These are phyloP conservation scores for Mycosphaerella arachidis DNA, from an alignment of 2,329 filamentous ascomycete species.

Conservation along the genomic window DNA sequence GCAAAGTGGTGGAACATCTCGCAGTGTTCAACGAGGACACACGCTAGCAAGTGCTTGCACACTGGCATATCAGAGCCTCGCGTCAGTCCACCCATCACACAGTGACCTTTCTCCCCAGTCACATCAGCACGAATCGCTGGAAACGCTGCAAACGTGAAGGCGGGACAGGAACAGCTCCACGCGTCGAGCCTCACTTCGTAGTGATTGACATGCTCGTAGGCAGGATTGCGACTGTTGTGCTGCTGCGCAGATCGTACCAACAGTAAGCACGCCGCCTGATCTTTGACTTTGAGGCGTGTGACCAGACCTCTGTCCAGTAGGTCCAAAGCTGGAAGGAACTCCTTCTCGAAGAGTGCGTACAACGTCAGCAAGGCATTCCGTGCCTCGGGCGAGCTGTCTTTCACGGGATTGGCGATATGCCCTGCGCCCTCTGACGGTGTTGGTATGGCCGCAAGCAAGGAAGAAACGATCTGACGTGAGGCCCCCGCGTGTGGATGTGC, in stretches of 20 bases:
- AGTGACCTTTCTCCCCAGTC: not conserved
- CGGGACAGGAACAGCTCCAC: conserved; percentile 89
- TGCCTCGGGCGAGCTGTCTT: conserved; percentile 21
- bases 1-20: conserved; percentile 55
- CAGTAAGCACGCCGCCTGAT: conserved; percentile 37
- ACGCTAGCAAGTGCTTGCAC: conserved; percentile 90
- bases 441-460: conserved; percentile 27
- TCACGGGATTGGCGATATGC: conserved; percentile 42
- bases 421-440: conserved; percentile 20
- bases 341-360: conserved; percentile 77
- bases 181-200: conserved; percentile 70
- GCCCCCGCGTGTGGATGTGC: not conserved
- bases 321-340: conserved; percentile 80
- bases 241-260: conserved; percentile 59
- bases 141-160: conserved; percentile 72
- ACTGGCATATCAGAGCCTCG: conserved; percentile 45
- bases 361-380: conserved; percentile 64
- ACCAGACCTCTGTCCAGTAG: conserved; percentile 76
- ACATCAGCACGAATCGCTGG: conserved; percentile 25
- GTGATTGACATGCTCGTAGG: conserved; percentile 46
- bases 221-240: conserved; percentile 22
- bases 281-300: conserved; percentile 41
- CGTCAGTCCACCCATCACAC: conserved; percentile 48
- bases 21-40: conserved; percentile 68
- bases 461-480: conserved; percentile 21